phyloP scores from a whole-genome alignment of 305 asterid genomes.

The Fraxinus paxiana region DNA sequence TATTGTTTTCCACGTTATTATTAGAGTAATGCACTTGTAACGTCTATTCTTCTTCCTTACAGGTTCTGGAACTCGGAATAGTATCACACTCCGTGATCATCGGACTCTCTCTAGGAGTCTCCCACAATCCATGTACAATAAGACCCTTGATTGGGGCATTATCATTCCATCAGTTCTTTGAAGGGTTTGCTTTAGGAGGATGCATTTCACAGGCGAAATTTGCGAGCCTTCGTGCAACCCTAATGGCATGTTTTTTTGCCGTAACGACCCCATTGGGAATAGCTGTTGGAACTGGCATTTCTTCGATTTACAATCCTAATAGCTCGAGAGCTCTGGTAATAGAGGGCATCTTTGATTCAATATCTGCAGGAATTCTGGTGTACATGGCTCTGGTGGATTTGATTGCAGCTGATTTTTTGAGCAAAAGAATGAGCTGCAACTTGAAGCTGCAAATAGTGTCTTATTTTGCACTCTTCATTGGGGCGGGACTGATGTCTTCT shows the following conservation, averaged over 20 bases:
- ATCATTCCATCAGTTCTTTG: slow-evolving; percentile 86
- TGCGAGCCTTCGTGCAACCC: slow-evolving; percentile 44
- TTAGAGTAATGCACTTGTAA: background rate
- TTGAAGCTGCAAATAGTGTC: slow-evolving; percentile 66
- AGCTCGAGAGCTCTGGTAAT: slow-evolving; percentile 68
- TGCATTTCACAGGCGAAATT: slow-evolving; percentile 87
- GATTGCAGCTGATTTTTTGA: slow-evolving; percentile 89
- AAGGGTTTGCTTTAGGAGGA: slow-evolving; percentile 90
- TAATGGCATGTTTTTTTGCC: slow-evolving; percentile 86
- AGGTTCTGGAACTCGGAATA: slow-evolving; percentile 91
- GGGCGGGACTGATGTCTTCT: slow-evolving; percentile 75
- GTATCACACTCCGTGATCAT: slow-evolving; percentile 87
- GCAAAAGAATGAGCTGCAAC: slow-evolving; percentile 90
- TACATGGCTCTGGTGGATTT: slow-evolving; percentile 90
- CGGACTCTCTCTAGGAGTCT: slow-evolving; percentile 85
- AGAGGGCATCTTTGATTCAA: slow-evolving; percentile 68
- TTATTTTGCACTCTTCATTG: slow-evolving; percentile 65
- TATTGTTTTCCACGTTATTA: background rate
- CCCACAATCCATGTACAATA: slow-evolving; percentile 78
- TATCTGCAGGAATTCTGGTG: slow-evolving; percentile 85
- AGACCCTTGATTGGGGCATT: slow-evolving; percentile 80
- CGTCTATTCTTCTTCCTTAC: slow-evolving; percentile 8
- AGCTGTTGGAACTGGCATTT: slow-evolving; percentile 55
- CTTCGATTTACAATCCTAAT: slow-evolving; percentile 58
- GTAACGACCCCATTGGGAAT: slow-evolving; percentile 81